These are phyloP conservation scores for Arabidopsis arenosa DNA, from an alignment of 345 rosid species.

Conservation along the genomic window DNA sequence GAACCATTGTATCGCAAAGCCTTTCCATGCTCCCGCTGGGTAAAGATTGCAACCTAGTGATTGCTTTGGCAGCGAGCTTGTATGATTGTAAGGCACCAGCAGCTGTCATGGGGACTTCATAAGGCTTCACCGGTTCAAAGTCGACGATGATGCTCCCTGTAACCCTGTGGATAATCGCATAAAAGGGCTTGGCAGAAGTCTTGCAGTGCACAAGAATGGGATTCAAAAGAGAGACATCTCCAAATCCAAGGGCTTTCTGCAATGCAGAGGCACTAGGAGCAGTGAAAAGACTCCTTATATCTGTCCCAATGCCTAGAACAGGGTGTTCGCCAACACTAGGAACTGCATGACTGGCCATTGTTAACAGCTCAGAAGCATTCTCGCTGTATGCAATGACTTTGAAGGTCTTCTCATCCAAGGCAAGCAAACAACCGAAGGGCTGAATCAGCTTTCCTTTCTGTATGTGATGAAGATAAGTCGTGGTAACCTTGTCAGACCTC, in stretches of 20 bases:
- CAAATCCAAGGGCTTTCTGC: conserved; percentile 85
- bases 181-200: conserved; percentile 93
- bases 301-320: conserved; percentile 77
- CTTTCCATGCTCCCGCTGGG: conserved; percentile 90
- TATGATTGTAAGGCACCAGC: conserved; percentile 97
- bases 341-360: conserved; percentile 89
- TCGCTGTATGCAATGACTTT: conserved; percentile 91
- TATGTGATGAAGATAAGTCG: conserved; percentile 92
- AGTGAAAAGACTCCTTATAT: conserved; percentile 76
- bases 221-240: conserved; percentile 88
- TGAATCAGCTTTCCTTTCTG: conserved; percentile 96
- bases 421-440: conserved; percentile 96
- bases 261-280: conserved; percentile 87
- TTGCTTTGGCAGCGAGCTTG: conserved; percentile 97
- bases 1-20: conserved; percentile 92
- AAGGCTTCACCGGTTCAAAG: conserved; percentile 95
- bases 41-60: conserved; percentile 81
- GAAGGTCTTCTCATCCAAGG: conserved; percentile 85
- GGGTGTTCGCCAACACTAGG: conserved; percentile 93
- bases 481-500: conserved; percentile 80
- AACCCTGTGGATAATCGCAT: conserved; percentile 88
- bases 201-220: conserved; percentile 95
- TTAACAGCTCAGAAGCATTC: conserved; percentile 89
- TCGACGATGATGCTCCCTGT: conserved; percentile 89
- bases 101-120: conserved; percentile 96